Conservation (phyloP, 2,329 filamentous ascomycete genomes). For the Colletotrichum caudatum region DNA sequence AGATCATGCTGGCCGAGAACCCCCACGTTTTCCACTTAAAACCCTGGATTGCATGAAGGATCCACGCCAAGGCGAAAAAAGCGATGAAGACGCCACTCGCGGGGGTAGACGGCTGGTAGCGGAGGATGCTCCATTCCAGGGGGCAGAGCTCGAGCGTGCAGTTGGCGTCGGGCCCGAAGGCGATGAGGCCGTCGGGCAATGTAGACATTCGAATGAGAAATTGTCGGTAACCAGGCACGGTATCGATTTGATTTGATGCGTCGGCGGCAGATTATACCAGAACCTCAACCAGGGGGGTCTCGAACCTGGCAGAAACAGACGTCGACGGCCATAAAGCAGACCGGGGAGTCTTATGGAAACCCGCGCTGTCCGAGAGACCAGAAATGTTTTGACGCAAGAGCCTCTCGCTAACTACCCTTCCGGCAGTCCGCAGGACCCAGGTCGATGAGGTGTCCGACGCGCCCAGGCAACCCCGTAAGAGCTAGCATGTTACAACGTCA, state of each 20-base stretch:
- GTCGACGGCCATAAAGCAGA: neutral
- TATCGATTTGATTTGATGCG: neutral
- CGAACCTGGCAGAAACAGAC: no score
- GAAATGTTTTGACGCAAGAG: no score
- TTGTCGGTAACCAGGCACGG: no score
- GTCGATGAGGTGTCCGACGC: slow-evolving; percentile 4
- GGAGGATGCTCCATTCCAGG: slow-evolving; percentile 55
- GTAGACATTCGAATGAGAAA: neutral
- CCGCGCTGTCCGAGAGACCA: neutral
- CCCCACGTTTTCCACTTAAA: slow-evolving; percentile 57
- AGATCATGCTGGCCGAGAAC: slow-evolving; percentile 62
- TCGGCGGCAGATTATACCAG: neutral
- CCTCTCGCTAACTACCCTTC: neutral
- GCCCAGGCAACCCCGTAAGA: neutral
- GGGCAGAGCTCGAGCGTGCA: slow-evolving; percentile 62
- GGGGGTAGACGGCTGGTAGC: slow-evolving; percentile 55
- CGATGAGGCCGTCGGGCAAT: slow-evolving; percentile 41
- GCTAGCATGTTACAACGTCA: neutral
- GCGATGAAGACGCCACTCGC: slow-evolving; percentile 53
- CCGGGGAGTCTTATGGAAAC: neutral
- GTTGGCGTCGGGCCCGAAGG: slow-evolving; percentile 58
- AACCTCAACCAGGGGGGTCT: neutral
- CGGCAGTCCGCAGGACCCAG: slow-evolving; percentile 26
- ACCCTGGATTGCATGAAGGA: slow-evolving; percentile 56
- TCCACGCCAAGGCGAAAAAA: slow-evolving; percentile 58